Conservation (phyloP, 306 rosid genomes). For the Fragaria ananassa region DNA sequence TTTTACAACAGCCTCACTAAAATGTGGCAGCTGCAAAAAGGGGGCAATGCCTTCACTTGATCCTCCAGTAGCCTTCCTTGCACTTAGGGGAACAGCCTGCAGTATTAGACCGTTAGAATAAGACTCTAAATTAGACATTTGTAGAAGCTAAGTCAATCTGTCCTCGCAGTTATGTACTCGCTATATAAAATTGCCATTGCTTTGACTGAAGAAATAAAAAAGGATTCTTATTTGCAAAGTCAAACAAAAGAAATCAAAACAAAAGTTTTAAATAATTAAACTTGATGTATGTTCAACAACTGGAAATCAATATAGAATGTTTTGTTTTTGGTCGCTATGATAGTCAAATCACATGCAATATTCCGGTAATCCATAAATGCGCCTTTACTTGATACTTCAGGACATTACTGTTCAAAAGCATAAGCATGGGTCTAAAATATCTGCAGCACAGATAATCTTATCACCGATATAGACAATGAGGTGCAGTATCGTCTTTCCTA, state of each 20-base stretch:
- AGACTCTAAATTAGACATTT: conserved; percentile 5
- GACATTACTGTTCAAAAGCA: background rate
- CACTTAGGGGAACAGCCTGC: conserved; percentile 95
- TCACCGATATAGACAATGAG: background rate
- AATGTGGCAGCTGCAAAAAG: conserved; percentile 93
- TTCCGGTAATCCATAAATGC: background rate
- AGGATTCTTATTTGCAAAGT: conserved; percentile 4
- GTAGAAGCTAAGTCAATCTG: background rate
- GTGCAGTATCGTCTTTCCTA: background rate
- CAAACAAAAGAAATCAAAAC: background rate
- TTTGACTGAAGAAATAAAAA: background rate
- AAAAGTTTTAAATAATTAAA: background rate
- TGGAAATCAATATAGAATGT: background rate
- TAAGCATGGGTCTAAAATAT: background rate
- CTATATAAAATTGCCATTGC: background rate
- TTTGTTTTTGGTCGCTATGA: background rate
- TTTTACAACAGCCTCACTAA: conserved; percentile 73
- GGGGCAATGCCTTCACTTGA: conserved; percentile 95
- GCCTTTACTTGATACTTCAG: background rate
- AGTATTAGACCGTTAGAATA: conserved; percentile 13
- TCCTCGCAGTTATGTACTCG: background rate
- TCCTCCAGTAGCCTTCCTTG: conserved; percentile 86
- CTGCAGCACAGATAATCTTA: background rate
- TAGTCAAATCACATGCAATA: background rate
- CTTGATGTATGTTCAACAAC: background rate